Percentiles rank a stretch among this genome's conserved stretches.
Evolutionary conservation across 768 basidiomycete species (phyloP).

Genomic region (Termitomyces sp.): DNA sequence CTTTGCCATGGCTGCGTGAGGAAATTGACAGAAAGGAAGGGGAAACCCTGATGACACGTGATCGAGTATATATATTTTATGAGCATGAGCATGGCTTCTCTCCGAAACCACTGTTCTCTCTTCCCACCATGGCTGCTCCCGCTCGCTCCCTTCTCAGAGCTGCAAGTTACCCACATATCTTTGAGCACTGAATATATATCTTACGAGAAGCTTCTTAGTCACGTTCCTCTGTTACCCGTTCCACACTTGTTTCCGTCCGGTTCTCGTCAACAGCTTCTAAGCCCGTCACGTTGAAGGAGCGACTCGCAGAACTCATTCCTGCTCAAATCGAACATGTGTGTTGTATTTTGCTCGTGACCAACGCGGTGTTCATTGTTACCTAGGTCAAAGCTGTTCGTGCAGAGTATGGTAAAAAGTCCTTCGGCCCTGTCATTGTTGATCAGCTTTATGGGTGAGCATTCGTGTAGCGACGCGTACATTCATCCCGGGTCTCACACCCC

Average conservation of each 20-base stretch:
- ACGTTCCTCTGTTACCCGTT: conserved; percentile 42
- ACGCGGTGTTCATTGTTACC: conserved; percentile 9
- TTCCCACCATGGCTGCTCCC: conserved; percentile 36
- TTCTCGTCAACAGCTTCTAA: conserved; percentile 64
- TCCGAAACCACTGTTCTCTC: conserved; percentile 6
- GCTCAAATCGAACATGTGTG: conserved; percentile 70
- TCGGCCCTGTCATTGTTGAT: conserved; percentile 88
- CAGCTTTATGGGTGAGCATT: conserved; percentile 76
- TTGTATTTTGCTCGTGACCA: not conserved
- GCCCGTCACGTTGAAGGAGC: conserved; percentile 82
- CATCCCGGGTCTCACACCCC: conserved; percentile 3
- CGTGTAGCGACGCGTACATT: not conserved
- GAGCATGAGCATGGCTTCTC: conserved; percentile 8
- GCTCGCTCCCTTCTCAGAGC: conserved; percentile 30
- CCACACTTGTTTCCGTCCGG: conserved; percentile 41
- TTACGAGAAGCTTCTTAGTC: conserved; percentile 28
- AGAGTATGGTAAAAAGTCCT: conserved; percentile 87
- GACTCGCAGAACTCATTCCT: conserved; percentile 91
- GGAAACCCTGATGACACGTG: conserved; percentile 18
- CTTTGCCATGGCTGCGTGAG: conserved; percentile 22
- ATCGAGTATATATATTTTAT: conserved; percentile 15
- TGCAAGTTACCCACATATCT: conserved; percentile 23
- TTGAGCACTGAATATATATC: conserved; percentile 6
- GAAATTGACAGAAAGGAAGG: conserved; percentile 6
- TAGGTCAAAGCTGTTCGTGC: conserved; percentile 82